Evolutionary conservation across 2,329 filamentous ascomycete species (phyloP).

Genomic region (Eurotiales sp.): DNA sequence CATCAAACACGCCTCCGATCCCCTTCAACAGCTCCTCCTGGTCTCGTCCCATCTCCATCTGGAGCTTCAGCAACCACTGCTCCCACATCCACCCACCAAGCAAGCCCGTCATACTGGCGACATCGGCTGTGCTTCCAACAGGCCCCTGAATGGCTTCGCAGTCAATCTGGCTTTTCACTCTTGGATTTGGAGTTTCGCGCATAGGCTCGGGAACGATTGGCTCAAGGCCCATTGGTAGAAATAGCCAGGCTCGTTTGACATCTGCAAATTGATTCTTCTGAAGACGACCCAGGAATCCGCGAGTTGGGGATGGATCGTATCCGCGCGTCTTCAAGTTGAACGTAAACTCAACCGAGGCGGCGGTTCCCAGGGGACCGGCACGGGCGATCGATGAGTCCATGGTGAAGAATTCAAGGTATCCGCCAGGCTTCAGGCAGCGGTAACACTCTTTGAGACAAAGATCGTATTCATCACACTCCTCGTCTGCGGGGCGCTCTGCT

Average conservation of each 20-base stretch:
- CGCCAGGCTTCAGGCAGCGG: conserved; percentile 87
- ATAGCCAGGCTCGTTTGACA: conserved; percentile 81
- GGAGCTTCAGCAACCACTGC: conserved; percentile 86
- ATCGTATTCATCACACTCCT: conserved; percentile 80
- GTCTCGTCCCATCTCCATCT: conserved; percentile 76
- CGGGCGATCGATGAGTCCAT: conserved; percentile 89
- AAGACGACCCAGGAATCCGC: conserved; percentile 72
- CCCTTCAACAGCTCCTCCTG: conserved; percentile 52
- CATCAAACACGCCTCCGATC: conserved; percentile 56
- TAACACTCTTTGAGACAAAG: conserved; percentile 79
- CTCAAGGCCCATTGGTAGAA: conserved; percentile 71
- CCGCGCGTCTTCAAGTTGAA: conserved; percentile 85
- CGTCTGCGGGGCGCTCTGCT: conserved; percentile 57
- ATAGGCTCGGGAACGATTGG: conserved; percentile 43
- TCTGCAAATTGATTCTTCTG: conserved; percentile 72
- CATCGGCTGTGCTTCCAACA: conserved; percentile 66
- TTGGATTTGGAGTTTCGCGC: conserved; percentile 37
- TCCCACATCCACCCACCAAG: conserved; percentile 92
- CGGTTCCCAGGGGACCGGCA: conserved; percentile 72
- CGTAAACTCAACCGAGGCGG: conserved; percentile 85
- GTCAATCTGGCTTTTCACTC: conserved; percentile 39
- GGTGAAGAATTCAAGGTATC: conserved; percentile 85
- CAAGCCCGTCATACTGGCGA: conserved; percentile 73
- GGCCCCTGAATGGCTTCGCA: conserved; percentile 57
- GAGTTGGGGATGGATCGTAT: conserved; percentile 82